Base-by-base conservation (phyloP, 2,329 filamentous ascomycete species). In the Fusarium pseudocircinatum region DNA sequence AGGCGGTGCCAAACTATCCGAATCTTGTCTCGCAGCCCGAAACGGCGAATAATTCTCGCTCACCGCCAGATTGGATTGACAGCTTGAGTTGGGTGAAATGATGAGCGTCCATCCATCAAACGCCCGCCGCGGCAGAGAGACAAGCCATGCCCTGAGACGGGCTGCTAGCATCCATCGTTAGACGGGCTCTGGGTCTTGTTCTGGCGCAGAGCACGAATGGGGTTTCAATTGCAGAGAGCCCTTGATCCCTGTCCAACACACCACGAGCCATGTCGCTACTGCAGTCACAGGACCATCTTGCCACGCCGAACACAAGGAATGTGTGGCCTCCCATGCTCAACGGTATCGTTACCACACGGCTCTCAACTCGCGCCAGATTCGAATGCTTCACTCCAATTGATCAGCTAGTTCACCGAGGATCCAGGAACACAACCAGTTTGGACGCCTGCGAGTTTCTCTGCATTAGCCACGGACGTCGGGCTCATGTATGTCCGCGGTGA, bases 221-320 rank as follows among this genome's bases (percentile, higher is more conserved):
- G 69, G 76, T 78, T 75, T 75, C 75, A 69, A 76, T 67, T 67
- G 75, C 67, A 76, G 70, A 72, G 64, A 65, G 63, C 62, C 50
- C 70, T 69, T 72, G 69, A 78, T 76, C 77, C 76, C 75, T 78
- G 77, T 75, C 54, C 65, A 75, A 70, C 74, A 75, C 76, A 78
- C 76, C 75, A 77, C 65, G 56, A 75, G 69, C 76, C 70, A 70
- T 70, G 74, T 71, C 68, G 60, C 68, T 76, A 60, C 66, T 77
- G 70, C 66, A 77, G 77, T 78, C 77, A 78, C 76, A 78, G 76
- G 77, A 78, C 76, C 73, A 74, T 73, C 61, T 72, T 54, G 73
- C 76, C 69, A 77, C 73, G 72, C 76, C 76, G 66, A 76, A 64
- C 76, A 61, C 64, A 69, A 67, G 57, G 64, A 72, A 72, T 74